Evolutionary conservation across 768 basidiomycete species (phyloP), one percentile per base, ranked within the genome.

Genomic region (Tremella yokohamensis): DNA sequence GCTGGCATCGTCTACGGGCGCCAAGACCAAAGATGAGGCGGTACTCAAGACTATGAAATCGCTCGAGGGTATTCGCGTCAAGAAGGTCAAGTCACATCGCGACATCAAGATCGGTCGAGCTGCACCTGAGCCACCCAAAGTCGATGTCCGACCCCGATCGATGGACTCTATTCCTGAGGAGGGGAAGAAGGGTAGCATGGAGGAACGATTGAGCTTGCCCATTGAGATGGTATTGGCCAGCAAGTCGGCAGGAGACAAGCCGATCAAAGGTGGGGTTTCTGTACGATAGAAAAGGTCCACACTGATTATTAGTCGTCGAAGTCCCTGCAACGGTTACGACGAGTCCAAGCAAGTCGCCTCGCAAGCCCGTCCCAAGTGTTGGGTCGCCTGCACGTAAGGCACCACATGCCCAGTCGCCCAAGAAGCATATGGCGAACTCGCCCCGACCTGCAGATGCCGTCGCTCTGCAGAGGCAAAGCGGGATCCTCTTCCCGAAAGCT

Each of bases 21-120:
- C 58, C 7, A 60, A 64, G n/a, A 55, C 56, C 22, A 64, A 69
- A 49, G 67, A 69, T 56, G 65, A 69, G 19, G 70, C 65, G 8
- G 58, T 69, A 8, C 54, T 61, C 18, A 56, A 56, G 29, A 66
- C 70, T 0, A 63, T 72, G 68, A 54, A 54, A 39, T 65, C 61
- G 18, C 58, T 72, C 8, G 70, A 72, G 49, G 70, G 70, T 47
- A 47, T 42, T 1, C 40, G 19, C 8, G 25, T 50, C 12, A 20
- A 4, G 39, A 44, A 47, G 42, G 9, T 56, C 34, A 20, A 54
- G 19, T 18, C 37, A 8, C 22, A 55, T 9, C 13, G 56, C 15
- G 69, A 71, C 29, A 62, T 68, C 9, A 50, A 50, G 24, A 64
- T 71, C 19, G 55, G 53, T 22, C 47, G 69, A 26, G 64, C 62